These are phyloP conservation scores for Talinum fruticosum DNA, from an alignment of 148 eudicot genomes.

Conservation along the genomic window DNA sequence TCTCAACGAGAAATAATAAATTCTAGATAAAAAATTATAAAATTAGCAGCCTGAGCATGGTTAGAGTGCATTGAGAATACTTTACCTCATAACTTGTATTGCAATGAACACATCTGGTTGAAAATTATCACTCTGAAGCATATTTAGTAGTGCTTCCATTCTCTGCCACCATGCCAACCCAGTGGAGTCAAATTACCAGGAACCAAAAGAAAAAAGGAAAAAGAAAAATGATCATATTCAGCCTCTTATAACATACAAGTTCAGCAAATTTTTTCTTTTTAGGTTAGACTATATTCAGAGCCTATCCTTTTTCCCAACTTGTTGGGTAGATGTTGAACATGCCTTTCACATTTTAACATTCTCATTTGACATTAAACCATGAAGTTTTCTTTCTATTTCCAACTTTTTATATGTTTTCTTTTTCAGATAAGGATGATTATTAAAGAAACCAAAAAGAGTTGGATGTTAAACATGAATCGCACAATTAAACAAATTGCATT, in stretches of 20 bases:
- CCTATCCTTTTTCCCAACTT: not conserved
- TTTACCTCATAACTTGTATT: conserved; percentile 77
- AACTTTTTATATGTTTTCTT: no score
- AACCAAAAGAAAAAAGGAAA: not conserved
- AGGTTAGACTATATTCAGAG: not conserved
- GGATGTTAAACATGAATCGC: not conserved
- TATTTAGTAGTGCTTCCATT: conserved; percentile 54
- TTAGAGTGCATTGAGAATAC: not conserved
- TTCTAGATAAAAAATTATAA: not conserved
- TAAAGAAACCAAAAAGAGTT: not conserved
- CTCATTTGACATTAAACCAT: not conserved
- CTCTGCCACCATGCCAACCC: conserved; percentile 43
- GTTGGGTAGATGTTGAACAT: not conserved
- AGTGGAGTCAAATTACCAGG: conserved; percentile 7
- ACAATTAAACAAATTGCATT: not conserved
- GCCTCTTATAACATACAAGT: not conserved
- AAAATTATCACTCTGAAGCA: conserved; percentile 53
- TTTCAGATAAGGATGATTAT: no score
- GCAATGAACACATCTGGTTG: conserved; percentile 62
- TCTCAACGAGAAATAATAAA: not conserved
- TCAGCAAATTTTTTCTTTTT: not conserved
- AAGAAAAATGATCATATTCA: no score
- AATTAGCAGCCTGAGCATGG: not conserved
- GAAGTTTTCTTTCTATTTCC: no score
- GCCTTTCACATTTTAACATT: not conserved